Evolutionary conservation across 176 grass and related monocot species (phyloP).

Genomic region (Musa schizocarpa): DNA sequence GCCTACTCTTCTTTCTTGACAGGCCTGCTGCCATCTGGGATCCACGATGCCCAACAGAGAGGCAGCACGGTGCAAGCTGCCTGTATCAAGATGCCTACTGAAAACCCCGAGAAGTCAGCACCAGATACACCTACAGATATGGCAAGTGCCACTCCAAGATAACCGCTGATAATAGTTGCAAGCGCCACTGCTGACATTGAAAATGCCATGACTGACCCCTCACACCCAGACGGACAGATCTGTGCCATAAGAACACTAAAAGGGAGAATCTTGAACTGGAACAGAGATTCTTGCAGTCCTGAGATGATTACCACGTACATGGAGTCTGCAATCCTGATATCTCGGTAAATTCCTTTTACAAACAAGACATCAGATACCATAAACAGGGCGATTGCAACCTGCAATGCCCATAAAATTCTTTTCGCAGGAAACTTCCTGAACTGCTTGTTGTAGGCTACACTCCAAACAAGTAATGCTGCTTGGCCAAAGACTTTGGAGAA

Average conservation of each 20-base stretch:
- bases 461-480: constrained; percentile 65
- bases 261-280: constrained; percentile 66
- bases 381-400: constrained; percentile 43
- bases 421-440: constrained; percentile 55
- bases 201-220: constrained; percentile 89
- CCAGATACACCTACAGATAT: constrained; percentile 47
- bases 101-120: constrained; percentile 56
- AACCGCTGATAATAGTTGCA: constrained; percentile 56
- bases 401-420: constrained; percentile 58
- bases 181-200: constrained; percentile 76
- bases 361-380: constrained; percentile 79
- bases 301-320: constrained; percentile 76
- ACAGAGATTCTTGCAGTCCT: constrained; percentile 56
- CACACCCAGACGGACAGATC: constrained; percentile 71
- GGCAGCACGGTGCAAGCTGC: constrained; percentile 59
- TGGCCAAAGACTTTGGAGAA: constrained; percentile 90
- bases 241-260: constrained; percentile 70
- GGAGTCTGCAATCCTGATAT: constrained; percentile 55
- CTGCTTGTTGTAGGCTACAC: constrained; percentile 68
- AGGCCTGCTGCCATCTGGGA: constrained; percentile 39
- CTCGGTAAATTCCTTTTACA: constrained; percentile 68
- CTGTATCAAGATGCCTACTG: constrained; percentile 57
- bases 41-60: constrained; percentile 42
- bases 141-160: constrained; percentile 79
- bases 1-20: constrained; percentile 67